Conservation (phyloP, 148 eudicot genomes). For the Silene conica region DNA sequence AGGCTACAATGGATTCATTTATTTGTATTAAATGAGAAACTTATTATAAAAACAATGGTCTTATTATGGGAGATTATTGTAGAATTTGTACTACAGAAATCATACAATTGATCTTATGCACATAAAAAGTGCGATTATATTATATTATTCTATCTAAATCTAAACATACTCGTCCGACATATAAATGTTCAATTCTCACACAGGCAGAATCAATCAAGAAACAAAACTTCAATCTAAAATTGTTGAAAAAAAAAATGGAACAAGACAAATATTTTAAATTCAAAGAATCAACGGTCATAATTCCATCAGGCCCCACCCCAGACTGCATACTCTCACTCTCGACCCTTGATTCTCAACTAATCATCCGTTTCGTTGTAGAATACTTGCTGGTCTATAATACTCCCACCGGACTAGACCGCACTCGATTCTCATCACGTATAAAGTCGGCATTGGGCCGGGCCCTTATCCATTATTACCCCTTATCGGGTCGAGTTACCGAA, state of each 20-base stretch:
- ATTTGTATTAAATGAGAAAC: too few relatives aligned
- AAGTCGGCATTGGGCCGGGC: slow-evolving; percentile 53
- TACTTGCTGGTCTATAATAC: slow-evolving; percentile 50
- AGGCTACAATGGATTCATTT: too few relatives aligned
- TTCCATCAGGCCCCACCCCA: slow-evolving; percentile 57
- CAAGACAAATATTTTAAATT: slow-evolving; percentile 33
- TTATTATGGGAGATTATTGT: too few relatives aligned
- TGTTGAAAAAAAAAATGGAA: slow-evolving; percentile 19
- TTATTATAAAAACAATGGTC: too few relatives aligned
- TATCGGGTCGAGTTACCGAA: slow-evolving; percentile 51
- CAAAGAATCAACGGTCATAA: slow-evolving; percentile 45
- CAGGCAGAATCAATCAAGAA: too few relatives aligned
- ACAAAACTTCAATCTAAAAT: too few relatives aligned
- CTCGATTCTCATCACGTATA: slow-evolving; percentile 25
- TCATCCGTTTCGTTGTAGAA: slow-evolving; percentile 65
- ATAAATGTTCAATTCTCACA: too few relatives aligned
- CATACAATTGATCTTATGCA: too few relatives aligned
- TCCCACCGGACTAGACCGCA: slow-evolving; percentile 16
- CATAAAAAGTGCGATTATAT: too few relatives aligned
- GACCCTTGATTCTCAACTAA: slow-evolving; percentile 70
- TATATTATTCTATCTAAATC: too few relatives aligned
- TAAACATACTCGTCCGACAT: too few relatives aligned
- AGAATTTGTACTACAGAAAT: too few relatives aligned
- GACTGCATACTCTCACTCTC: slow-evolving; percentile 49
- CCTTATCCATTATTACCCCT: slow-evolving; percentile 57